Percentiles rank a stretch among this genome's conserved stretches.
Conservation (phyloP, 139 green algal species). For the Chlorella sp. region DNA sequence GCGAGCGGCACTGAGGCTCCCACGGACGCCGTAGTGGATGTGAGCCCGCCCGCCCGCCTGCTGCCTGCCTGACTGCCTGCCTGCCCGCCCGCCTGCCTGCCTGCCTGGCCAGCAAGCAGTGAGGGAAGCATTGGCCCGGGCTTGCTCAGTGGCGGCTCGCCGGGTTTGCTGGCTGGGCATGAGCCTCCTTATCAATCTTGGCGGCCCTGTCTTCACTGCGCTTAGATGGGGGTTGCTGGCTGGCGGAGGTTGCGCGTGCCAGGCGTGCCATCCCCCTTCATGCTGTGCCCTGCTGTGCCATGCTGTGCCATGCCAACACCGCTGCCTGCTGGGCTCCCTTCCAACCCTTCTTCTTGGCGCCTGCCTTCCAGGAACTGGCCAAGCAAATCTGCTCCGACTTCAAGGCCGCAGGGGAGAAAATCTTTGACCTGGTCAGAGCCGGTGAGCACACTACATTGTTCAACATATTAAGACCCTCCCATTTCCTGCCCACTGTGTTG, state of each 20-base stretch:
- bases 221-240: too few species aligned
- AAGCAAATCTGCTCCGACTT: conserved; percentile 21
- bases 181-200: too few species aligned
- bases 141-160: too few species aligned
- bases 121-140: too few species aligned
- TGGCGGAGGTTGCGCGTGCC: too few species aligned
- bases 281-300: background rate
- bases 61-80: too few species aligned
- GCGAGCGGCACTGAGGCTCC: background rate
- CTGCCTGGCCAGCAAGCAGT: too few species aligned
- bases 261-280: background rate
- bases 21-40: background rate
- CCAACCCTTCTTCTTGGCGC: background rate
- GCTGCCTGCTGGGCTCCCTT: too few species aligned
- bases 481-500: background rate
- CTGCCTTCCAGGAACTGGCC: background rate
- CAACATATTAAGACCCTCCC: background rate
- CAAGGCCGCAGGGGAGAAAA: background rate
- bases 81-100: too few species aligned
- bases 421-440: background rate
- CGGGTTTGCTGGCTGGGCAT: too few species aligned
- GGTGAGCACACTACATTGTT: background rate
- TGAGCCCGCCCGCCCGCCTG: background rate
- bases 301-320: background rate
- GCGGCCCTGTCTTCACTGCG: too few species aligned